Conservation (phyloP, 1,139 yeast genomes). For the Sugiyamaella xylanicola region DNA sequence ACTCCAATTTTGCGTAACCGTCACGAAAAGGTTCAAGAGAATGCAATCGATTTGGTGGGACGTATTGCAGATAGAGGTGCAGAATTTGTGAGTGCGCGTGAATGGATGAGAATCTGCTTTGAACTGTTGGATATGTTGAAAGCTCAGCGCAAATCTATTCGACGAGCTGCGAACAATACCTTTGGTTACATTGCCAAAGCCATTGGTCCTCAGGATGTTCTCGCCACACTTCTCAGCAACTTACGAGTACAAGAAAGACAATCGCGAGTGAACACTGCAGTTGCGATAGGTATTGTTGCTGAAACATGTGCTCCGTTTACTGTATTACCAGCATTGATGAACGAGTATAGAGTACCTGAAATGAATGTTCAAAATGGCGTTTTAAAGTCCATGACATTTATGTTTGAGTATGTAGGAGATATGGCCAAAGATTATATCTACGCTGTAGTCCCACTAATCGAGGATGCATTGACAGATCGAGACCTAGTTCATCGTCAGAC, state of each 20-base stretch:
- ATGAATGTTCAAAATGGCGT: constrained; percentile 95
- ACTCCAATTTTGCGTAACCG: constrained; percentile 91
- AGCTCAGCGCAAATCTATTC: constrained; percentile 74
- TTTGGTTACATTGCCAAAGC: constrained; percentile 92
- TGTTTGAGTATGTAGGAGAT: constrained; percentile 90
- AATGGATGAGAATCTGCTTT: constrained; percentile 97
- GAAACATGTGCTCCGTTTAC: constrained; percentile 93
- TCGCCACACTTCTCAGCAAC: constrained; percentile 81
- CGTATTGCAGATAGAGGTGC: constrained; percentile 82
- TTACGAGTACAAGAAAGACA: constrained; percentile 94
- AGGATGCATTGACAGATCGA: constrained; percentile 88
- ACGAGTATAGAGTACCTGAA: constrained; percentile 91
- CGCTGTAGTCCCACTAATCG: constrained; percentile 76
- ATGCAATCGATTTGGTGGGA: constrained; percentile 79
- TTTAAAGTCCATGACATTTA: constrained; percentile 84
- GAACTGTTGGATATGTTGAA: constrained; percentile 88
- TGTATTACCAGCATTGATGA: constrained; percentile 94
- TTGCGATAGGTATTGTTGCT: constrained; percentile 96
- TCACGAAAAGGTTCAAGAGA: constrained; percentile 90
- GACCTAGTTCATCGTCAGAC: constrained; percentile 95
- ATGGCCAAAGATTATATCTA: constrained; percentile 81
- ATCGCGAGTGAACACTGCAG: constrained; percentile 94
- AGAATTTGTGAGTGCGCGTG: constrained; percentile 84
- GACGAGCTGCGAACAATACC: constrained; percentile 85
- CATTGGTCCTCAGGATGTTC: constrained; percentile 94